These are phyloP conservation scores for Lunularia cruciata DNA, from an alignment of 225 moss, liverwort and hornwort species.

Conservation along the genomic window DNA sequence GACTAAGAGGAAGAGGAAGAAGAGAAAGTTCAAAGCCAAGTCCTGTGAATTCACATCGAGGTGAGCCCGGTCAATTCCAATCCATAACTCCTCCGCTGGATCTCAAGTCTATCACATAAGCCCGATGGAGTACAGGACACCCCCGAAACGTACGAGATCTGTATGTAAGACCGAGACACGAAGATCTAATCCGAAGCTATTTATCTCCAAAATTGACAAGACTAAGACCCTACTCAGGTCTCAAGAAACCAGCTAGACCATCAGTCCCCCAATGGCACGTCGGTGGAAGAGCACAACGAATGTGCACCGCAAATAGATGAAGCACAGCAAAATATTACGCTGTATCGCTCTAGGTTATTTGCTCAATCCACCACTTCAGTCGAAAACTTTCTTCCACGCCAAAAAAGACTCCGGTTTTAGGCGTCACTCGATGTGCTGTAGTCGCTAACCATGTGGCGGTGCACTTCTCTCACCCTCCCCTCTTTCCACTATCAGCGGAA, in stretches of 20 bases:
- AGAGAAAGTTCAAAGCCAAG: background rate
- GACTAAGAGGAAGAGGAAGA: background rate
- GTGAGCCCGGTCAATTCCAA: conserved; percentile 17
- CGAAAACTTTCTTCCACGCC: background rate
- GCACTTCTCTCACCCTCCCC: background rate
- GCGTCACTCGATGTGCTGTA: no score
- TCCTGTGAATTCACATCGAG: conserved; percentile 34
- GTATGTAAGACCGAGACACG: background rate
- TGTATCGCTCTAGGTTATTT: background rate
- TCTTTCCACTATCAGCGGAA: background rate
- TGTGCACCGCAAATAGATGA: no score
- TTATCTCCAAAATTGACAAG: background rate
- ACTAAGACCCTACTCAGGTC: background rate
- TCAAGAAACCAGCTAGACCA: background rate
- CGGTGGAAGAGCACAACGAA: no score
- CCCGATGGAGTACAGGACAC: background rate
- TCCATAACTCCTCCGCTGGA: conserved; percentile 11
- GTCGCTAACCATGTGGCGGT: background rate
- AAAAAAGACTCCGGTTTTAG: no score
- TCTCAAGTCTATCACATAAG: conserved; percentile 27
- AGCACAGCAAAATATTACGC: background rate
- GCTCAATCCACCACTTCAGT: conserved; percentile 5
- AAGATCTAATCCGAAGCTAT: conserved; percentile 1
- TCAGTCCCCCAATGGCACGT: background rate
- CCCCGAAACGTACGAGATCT: background rate